phyloP scores from a whole-genome alignment of 2,329 filamentous ascomycete genomes.

The Colletotrichum karsti region DNA sequence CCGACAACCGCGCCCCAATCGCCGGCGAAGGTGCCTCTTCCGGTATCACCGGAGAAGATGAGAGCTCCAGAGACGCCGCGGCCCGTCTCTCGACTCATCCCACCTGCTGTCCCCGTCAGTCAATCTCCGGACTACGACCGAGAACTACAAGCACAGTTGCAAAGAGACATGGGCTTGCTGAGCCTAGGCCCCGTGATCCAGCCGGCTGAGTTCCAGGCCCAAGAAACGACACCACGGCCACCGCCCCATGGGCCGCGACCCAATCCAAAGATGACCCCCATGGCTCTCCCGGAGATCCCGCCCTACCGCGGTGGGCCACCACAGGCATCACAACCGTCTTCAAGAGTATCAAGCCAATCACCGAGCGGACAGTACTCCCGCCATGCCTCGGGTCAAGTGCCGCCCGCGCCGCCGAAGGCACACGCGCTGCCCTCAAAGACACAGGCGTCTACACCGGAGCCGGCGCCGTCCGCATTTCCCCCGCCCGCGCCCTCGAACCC shows the following conservation, averaged over 20 bases:
- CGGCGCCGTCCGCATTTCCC: conserved; percentile 61
- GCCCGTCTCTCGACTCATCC: conserved; percentile 53
- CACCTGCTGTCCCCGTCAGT: conserved; percentile 50
- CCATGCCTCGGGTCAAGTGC: conserved; percentile 28
- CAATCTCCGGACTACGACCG: conserved; percentile 69
- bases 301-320: conserved; percentile 54
- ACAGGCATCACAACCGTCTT: conserved; percentile 33
- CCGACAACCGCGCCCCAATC: conserved; percentile 50
- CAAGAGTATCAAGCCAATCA: conserved; percentile 32
- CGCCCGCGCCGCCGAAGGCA: conserved; percentile 32
- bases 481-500: conserved; percentile 64
- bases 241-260: conserved; percentile 40
- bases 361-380: conserved; percentile 31
- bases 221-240: conserved; percentile 30
- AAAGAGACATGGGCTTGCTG: conserved; percentile 67
- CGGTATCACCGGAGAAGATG: conserved; percentile 64
- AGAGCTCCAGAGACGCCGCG: conserved; percentile 55
- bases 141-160: conserved; percentile 69
- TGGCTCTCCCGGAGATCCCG: conserved; percentile 63
- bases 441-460: conserved; percentile 42
- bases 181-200: conserved; percentile 54
- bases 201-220: conserved; percentile 11
- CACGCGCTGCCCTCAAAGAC: conserved; percentile 39
- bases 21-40: conserved; percentile 68
- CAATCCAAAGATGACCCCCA: conserved; percentile 47